These are phyloP conservation scores for Endocalyx cinctus DNA, from an alignment of 2,329 filamentous ascomycete genomes.

Conservation along the genomic window DNA sequence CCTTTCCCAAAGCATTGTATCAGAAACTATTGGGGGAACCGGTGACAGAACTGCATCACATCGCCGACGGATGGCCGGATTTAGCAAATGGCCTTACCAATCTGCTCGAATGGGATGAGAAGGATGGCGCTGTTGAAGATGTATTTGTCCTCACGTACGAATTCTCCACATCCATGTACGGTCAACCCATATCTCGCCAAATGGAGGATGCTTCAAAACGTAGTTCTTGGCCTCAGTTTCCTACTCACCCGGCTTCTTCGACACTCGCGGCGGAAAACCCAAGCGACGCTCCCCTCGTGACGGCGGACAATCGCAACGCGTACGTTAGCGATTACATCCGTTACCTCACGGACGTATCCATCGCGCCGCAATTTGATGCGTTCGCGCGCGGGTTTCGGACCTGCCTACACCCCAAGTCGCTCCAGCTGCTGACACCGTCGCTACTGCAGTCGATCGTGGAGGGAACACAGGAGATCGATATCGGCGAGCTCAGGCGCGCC, in stretches of 20 bases:
- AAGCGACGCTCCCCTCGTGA: constrained; percentile 67
- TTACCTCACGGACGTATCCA: constrained; percentile 75
- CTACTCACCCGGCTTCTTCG: constrained; percentile 16
- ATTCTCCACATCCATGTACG: constrained; percentile 64
- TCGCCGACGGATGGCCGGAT: constrained; percentile 83
- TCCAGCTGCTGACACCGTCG: constrained; percentile 66
- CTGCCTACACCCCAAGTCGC: constrained; percentile 65
- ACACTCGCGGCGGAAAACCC: constrained; percentile 33
- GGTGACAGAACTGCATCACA: constrained; percentile 67
- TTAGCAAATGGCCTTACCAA: constrained; percentile 69
- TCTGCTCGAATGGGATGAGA: constrained; percentile 71
- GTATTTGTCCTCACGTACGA: constrained; percentile 81
- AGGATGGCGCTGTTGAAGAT: constrained; percentile 72
- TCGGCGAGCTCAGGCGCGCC: constrained; percentile 64
- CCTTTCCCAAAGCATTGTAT: constrained; percentile 82
- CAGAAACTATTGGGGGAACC: constrained; percentile 68
- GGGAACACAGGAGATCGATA: constrained; percentile 75
- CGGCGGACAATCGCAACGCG: constrained; percentile 68
- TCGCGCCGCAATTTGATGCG: constrained; percentile 71
- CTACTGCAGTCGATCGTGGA: constrained; percentile 77
- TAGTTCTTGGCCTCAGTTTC: constrained; percentile 52
- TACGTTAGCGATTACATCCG: constrained; percentile 83
- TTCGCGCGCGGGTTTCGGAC: constrained; percentile 77
- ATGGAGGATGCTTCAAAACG: constrained; percentile 46
- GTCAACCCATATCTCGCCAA: constrained; percentile 50